phyloP scores from a whole-genome alignment of 2,329 filamentous ascomycete genomes.

The Clathrospora elynae region DNA sequence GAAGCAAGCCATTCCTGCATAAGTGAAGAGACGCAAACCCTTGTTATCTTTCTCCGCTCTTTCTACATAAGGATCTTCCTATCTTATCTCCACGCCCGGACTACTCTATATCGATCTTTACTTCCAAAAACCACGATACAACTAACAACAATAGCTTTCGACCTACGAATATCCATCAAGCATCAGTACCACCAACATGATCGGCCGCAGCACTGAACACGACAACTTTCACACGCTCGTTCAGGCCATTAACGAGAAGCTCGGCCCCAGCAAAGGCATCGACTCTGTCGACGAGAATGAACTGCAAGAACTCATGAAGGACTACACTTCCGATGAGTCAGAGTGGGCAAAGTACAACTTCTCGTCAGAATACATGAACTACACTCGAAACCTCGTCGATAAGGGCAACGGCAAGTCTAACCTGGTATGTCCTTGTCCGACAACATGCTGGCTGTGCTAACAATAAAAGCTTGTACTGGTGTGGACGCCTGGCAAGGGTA shows the following conservation, averaged over 20 bases:
- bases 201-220: slow-evolving; percentile 24
- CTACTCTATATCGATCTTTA: background rate
- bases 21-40: slow-evolving; percentile 11
- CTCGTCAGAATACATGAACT: slow-evolving; percentile 69
- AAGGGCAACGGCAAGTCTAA: slow-evolving; percentile 85
- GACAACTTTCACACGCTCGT: slow-evolving; percentile 71
- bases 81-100: slow-evolving; percentile 6
- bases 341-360: slow-evolving; percentile 80
- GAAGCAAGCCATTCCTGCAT: slow-evolving; percentile 16
- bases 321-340: slow-evolving; percentile 69
- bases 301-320: slow-evolving; percentile 73
- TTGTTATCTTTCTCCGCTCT: slow-evolving; percentile 11
- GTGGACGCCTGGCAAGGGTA: slow-evolving; percentile 83
- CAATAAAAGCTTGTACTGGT: slow-evolving; percentile 74
- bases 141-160: background rate
- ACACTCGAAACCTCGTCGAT: slow-evolving; percentile 88
- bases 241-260: slow-evolving; percentile 69
- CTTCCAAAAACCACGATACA: background rate
- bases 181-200: slow-evolving; percentile 23
- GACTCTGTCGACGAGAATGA: slow-evolving; percentile 78
- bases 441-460: slow-evolving; percentile 9
- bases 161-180: background rate
- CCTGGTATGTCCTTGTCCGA: slow-evolving; percentile 57
- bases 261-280: slow-evolving; percentile 81
- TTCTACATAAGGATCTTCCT: slow-evolving; percentile 15